Conservation (phyloP, 371 early-diverging fungal species). For the Funneliformis caledonium region DNA sequence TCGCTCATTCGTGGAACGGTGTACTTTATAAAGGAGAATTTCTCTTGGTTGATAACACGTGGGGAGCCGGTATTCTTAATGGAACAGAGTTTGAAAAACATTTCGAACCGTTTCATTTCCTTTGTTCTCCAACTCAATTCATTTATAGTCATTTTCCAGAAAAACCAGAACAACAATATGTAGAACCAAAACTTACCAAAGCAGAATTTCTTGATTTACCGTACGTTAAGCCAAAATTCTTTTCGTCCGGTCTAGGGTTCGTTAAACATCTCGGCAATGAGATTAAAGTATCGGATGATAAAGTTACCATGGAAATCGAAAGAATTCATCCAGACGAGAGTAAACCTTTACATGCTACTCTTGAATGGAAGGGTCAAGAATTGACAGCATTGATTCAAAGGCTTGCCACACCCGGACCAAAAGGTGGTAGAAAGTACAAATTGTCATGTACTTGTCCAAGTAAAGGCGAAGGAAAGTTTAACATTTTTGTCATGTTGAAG, state of each 20-base stretch:
- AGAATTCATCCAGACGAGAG: slow-evolving; percentile 6
- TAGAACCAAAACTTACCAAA: slow-evolving; percentile 45
- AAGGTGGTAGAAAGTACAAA: slow-evolving; percentile 5
- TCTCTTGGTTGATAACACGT: slow-evolving; percentile 54
- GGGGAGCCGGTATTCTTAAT: slow-evolving; percentile 53
- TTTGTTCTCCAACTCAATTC: slow-evolving; percentile 48
- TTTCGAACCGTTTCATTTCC: slow-evolving; percentile 54
- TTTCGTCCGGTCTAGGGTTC: slow-evolving; percentile 19
- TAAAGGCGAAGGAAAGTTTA: slow-evolving; percentile 23
- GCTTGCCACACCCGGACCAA: neutral
- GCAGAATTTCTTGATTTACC: slow-evolving; percentile 17
- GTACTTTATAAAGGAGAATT: slow-evolving; percentile 51
- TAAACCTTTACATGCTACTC: slow-evolving; percentile 3
- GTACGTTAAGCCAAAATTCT: slow-evolving; percentile 25
- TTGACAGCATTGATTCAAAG: neutral
- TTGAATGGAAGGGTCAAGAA: slow-evolving; percentile 27
- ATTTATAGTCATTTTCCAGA: slow-evolving; percentile 55
- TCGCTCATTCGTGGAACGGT: slow-evolving; percentile 55
- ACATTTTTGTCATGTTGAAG: neutral
- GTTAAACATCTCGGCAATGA: neutral
- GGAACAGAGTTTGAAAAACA: slow-evolving; percentile 44
- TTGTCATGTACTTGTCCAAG: slow-evolving; percentile 15
- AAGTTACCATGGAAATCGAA: neutral
- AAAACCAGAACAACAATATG: slow-evolving; percentile 49
- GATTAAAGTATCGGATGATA: slow-evolving; percentile 20